Percentiles rank a stretch among this genome's conserved stretches.
Evolutionary conservation across 768 basidiomycete species (phyloP).

Genomic region (Pleurotus platypus): DNA sequence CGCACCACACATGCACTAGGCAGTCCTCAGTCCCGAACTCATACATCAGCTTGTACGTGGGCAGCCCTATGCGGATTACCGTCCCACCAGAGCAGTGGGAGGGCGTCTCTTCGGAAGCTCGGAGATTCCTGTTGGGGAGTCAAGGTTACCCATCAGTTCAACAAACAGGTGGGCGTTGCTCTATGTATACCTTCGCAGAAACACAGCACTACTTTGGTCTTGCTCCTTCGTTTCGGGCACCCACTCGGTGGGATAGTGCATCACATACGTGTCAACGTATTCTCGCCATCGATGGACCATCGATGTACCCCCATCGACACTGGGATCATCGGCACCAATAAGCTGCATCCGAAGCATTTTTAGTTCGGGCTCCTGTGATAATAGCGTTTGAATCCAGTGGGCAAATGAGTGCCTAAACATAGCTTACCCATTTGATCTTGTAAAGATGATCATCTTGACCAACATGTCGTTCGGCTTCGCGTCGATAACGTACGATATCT

Average conservation of each 20-base stretch:
- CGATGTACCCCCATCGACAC: slow-evolving; percentile 51
- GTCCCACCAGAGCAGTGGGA: slow-evolving; percentile 33
- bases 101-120: slow-evolving; percentile 37
- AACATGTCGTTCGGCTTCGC: slow-evolving; percentile 74
- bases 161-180: slow-evolving; percentile 1
- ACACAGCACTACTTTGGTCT: slow-evolving; percentile 36
- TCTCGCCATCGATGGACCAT: slow-evolving; percentile 61
- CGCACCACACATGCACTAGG: slow-evolving; percentile 35
- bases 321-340: slow-evolving; percentile 61
- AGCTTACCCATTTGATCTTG: slow-evolving; percentile 74
- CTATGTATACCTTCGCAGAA: slow-evolving; percentile 50
- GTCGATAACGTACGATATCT: slow-evolving; percentile 73
- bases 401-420: slow-evolving; percentile 14
- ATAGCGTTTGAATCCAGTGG: slow-evolving; percentile 8
- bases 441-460: slow-evolving; percentile 77
- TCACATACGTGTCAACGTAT: slow-evolving; percentile 71
- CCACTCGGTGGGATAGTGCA: slow-evolving; percentile 74
- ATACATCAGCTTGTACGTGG: slow-evolving; percentile 68
- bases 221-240: slow-evolving; percentile 34
- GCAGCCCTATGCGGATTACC: slow-evolving; percentile 52
- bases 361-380: slow-evolving; percentile 46
- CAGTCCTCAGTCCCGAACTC: slow-evolving; percentile 63
- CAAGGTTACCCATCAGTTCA: not conserved
- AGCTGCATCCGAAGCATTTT: slow-evolving; percentile 61
- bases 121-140: slow-evolving; percentile 40